Evolutionary conservation across 305 asterid species (phyloP).

Genomic region (Fraxinus xanthoxyloides): DNA sequence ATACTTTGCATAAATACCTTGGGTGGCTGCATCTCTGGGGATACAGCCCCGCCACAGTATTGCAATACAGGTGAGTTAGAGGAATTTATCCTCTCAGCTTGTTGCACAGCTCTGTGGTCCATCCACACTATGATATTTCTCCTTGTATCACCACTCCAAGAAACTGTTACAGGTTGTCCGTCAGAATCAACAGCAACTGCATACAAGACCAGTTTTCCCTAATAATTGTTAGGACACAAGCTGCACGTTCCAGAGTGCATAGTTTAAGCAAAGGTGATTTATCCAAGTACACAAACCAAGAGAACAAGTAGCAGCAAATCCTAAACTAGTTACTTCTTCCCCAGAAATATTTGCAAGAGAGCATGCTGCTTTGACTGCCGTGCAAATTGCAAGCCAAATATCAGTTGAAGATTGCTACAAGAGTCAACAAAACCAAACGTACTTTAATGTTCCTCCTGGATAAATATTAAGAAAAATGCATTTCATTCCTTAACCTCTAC

Average conservation of each 20-base stretch:
- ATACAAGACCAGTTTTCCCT: slow-evolving; percentile 36
- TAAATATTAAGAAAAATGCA: not conserved
- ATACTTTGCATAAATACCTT: slow-evolving; percentile 54
- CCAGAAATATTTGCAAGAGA: slow-evolving; percentile 66
- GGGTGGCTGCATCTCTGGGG: slow-evolving; percentile 97
- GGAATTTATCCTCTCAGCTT: slow-evolving; percentile 85
- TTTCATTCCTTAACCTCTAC: not conserved
- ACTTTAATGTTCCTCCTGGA: slow-evolving; percentile 3
- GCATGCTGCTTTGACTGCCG: slow-evolving; percentile 89
- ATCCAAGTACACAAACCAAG: slow-evolving; percentile 56
- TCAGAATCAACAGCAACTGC: slow-evolving; percentile 94
- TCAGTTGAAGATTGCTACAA: slow-evolving; percentile 96
- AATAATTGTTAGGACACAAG: slow-evolving; percentile 32
- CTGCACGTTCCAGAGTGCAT: slow-evolving; percentile 12
- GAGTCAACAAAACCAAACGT: not conserved
- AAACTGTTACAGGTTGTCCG: slow-evolving; percentile 94
- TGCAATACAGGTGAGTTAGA: slow-evolving; percentile 85
- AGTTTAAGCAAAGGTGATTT: slow-evolving; percentile 8
- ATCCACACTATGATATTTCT: slow-evolving; percentile 96
- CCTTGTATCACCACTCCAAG: slow-evolving; percentile 85
- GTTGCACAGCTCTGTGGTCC: slow-evolving; percentile 98
- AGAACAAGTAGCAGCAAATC: slow-evolving; percentile 97
- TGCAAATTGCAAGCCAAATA: slow-evolving; percentile 97
- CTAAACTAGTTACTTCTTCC: slow-evolving; percentile 80
- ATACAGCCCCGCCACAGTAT: slow-evolving; percentile 95